A percentile compares a stretch with the other conserved stretches of the same genome.
These are phyloP conservation scores for Candida parachauliodes DNA, from an alignment of 805 yeast species.

Conservation along the genomic window DNA sequence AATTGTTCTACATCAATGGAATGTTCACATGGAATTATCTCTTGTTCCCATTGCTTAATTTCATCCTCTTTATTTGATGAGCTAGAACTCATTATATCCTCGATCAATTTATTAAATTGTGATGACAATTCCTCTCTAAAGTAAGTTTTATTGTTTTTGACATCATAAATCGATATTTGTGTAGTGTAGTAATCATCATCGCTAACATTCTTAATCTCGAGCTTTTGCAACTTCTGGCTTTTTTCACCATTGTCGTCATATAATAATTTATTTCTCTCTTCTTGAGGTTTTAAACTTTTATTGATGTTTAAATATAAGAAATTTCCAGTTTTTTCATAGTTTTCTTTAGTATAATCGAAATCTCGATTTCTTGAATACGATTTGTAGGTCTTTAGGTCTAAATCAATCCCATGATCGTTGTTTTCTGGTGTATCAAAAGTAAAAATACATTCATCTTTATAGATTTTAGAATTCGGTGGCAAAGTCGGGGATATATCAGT, in stretches of 20 bases:
- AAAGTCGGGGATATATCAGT: conserved; percentile 17
- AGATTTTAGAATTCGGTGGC: conserved; percentile 38
- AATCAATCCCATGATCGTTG: conserved; percentile 55
- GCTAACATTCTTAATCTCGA: conserved; percentile 60
- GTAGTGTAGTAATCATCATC: conserved; percentile 64
- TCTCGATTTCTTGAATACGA: conserved; percentile 51
- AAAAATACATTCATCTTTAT: conserved; percentile 88
- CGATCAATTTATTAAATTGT: conserved; percentile 28
- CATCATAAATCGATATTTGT: conserved; percentile 38
- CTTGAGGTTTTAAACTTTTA: conserved; percentile 46
- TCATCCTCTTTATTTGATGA: conserved; percentile 64
- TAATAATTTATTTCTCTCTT: conserved; percentile 16
- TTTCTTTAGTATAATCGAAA: conserved; percentile 53
- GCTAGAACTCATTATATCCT: conserved; percentile 49
- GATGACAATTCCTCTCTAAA: conserved; percentile 21
- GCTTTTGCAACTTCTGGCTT: conserved; percentile 49
- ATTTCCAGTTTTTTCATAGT: conserved; percentile 52
- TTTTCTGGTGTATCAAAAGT: conserved; percentile 69
- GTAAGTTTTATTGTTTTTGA: conserved; percentile 22
- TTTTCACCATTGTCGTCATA: conserved; percentile 22
- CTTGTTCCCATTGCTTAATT: conserved; percentile 89
- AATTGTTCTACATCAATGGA: conserved; percentile 51
- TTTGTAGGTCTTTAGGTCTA: conserved; percentile 72
- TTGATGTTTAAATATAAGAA: conserved; percentile 55
- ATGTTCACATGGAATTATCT: conserved; percentile 77